These are phyloP conservation scores for Chlorella sp. DNA, from an alignment of 139 green algal species.

Conservation along the genomic window DNA sequence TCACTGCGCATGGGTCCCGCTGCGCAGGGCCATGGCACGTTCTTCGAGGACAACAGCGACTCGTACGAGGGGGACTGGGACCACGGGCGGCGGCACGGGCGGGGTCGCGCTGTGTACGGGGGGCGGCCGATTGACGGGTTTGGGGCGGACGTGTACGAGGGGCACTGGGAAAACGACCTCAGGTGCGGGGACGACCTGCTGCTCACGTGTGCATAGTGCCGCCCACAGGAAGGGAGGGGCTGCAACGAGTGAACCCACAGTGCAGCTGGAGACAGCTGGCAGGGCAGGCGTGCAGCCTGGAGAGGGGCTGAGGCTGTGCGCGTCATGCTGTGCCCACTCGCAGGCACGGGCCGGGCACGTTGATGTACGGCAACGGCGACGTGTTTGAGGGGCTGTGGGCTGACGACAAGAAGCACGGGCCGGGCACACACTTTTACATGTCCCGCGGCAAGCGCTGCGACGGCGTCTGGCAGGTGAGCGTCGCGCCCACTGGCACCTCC, in stretches of 20 bases:
- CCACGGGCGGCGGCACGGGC: slow-evolving; percentile 39
- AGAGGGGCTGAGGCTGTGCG: too few species aligned
- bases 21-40: slow-evolving; percentile 57
- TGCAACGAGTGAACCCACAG: too few species aligned
- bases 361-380: slow-evolving; percentile 59
- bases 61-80: slow-evolving; percentile 63
- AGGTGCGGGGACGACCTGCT: slow-evolving; percentile 32
- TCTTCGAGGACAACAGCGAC: slow-evolving; percentile 57
- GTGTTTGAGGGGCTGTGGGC: slow-evolving; percentile 60
- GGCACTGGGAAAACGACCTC: slow-evolving; percentile 49
- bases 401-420: slow-evolving; percentile 59
- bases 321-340: too few species aligned
- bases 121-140: slow-evolving; percentile 52
- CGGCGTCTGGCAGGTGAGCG: slow-evolving; percentile 13
- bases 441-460: slow-evolving; percentile 28
- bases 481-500: background rate
- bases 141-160: slow-evolving; percentile 65
- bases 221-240: too few species aligned
- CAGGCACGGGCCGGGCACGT: slow-evolving; percentile 51
- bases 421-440: slow-evolving; percentile 55
- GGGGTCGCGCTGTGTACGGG: slow-evolving; percentile 48
- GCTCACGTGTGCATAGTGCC: background rate
- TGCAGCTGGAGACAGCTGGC: too few species aligned
- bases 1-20: too few species aligned
- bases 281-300: too few species aligned